Base-by-base conservation (phyloP, 2,329 filamentous ascomycete genomes). In the Trichoderma arundinaceum region DNA sequence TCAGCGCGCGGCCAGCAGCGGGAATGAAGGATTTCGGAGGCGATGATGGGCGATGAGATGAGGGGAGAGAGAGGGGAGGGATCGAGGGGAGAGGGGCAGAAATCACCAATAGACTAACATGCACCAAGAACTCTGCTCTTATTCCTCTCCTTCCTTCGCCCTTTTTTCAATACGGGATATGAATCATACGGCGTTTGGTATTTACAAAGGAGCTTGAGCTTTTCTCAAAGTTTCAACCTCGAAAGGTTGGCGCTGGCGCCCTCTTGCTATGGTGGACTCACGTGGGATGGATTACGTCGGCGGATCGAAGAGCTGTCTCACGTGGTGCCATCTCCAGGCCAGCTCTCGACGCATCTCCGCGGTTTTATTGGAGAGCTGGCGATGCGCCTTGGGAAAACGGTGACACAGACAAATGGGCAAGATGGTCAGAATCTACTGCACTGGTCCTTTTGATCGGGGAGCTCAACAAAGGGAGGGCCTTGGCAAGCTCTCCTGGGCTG, bases 241-340 rank as follows among this genome's bases (percentile, higher is more conserved):
- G 4, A 28, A 28, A 28, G 22, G 22, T 28, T 28, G 22, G 22
- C 22, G 22, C 22, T 28, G 22, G 22, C 22, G 22, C 22, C 22
- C 22, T 28, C 4, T 28, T 4, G 22, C 22, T 28, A 28, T 22
- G 41, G 46, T 48, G 35, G 57, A 51, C 60, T 63, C 60, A 63
- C 60, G 60, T 63, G 60, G 59, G 48, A 54, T 63, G 49, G 49
- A 63, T 63, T 63, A 63, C 48, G 60, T 63, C 60, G 60, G 49
- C 48, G 48, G 49, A 53, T 44, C n/a, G 17, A 39, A 33, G 22
- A 52, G 38, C 48, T 52, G 58, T 52, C 48, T 62, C 59, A 62
- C 59, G 59, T 62, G 59, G 60, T 63, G 60, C 41, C 46, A 46
- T 35, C 49, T 62, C n/a, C 49, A 22, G 41, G 22, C 44, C 48